phyloP scores from a whole-genome alignment of 176 grass and related monocot species.

The Cenchrus fungigraminus region DNA sequence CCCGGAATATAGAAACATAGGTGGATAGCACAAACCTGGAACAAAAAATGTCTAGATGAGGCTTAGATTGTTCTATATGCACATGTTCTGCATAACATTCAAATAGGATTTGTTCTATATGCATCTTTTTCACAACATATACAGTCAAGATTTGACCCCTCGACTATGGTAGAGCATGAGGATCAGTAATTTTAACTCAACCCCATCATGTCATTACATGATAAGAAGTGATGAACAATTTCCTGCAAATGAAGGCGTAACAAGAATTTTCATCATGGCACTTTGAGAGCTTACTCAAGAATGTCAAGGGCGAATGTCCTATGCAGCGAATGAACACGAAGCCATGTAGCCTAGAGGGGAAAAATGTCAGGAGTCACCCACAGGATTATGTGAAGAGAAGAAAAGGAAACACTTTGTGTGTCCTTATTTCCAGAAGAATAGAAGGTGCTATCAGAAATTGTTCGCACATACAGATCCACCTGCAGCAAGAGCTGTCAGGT shows the following conservation, averaged over 20 bases:
- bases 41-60: constrained; percentile 44
- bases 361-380: constrained; percentile 28
- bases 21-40: constrained; percentile 91
- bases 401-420: constrained; percentile 20
- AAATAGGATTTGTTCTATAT: not conserved
- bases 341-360: constrained; percentile 71
- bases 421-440: constrained; percentile 25
- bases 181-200: constrained; percentile 22
- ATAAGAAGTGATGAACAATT: not conserved
- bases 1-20: constrained; percentile 81
- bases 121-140: constrained; percentile 10
- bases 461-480: constrained; percentile 99
- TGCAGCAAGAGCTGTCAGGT: constrained; percentile 99
- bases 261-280: constrained; percentile 7
- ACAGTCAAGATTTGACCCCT: not conserved
- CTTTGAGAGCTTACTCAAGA: constrained; percentile 74
- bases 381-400: constrained; percentile 20
- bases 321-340: constrained; percentile 79
- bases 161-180: not conserved
- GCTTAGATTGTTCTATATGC: constrained; percentile 17
- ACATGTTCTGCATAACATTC: constrained; percentile 11
- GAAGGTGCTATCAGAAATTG: constrained; percentile 47
- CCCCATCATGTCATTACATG: constrained; percentile 22
- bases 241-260: not conserved
- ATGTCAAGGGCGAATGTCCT: constrained; percentile 97